These are phyloP conservation scores for Ascoidea rubescens DNA, from an alignment of 805 yeast species.

Conservation along the genomic window DNA sequence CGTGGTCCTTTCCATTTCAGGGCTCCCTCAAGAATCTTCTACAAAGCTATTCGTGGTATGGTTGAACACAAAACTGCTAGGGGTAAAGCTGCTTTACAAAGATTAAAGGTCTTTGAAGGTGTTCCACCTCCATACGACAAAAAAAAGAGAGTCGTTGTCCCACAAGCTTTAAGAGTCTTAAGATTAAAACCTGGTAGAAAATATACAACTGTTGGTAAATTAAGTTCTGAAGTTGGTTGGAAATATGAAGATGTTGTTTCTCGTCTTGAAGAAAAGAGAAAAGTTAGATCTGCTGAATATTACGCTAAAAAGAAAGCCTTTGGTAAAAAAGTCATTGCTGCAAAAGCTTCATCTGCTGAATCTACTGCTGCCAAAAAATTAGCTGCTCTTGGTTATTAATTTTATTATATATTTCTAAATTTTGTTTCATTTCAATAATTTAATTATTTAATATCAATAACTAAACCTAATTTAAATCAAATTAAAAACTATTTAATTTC, in stretches of 20 bases:
- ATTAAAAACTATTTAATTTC: no score
- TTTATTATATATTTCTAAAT: slow-evolving; percentile 1
- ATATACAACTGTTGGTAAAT: slow-evolving; percentile 96
- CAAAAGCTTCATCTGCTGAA: slow-evolving; percentile 76
- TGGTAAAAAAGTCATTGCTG: slow-evolving; percentile 81
- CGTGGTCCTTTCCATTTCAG: slow-evolving; percentile 99
- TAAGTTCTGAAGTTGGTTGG: slow-evolving; percentile 97
- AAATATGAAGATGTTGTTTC: slow-evolving; percentile 97
- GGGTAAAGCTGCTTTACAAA: slow-evolving; percentile 99
- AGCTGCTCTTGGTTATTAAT: slow-evolving; percentile 95
- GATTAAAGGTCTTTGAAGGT: slow-evolving; percentile 99
- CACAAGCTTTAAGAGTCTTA: slow-evolving; percentile 97
- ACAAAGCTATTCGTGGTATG: slow-evolving; percentile 99
- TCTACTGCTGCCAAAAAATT: slow-evolving; percentile 86
- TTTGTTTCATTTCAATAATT: no score
- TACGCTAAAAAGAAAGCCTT: slow-evolving; percentile 97
- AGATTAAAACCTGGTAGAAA: slow-evolving; percentile 99
- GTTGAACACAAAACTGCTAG: slow-evolving; percentile 99
- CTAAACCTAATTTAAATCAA: no score
- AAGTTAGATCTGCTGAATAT: slow-evolving; percentile 97
- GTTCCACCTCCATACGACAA: slow-evolving; percentile 99
- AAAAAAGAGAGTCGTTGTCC: slow-evolving; percentile 99
- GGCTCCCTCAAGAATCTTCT: slow-evolving; percentile 99
- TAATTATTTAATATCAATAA: no score
- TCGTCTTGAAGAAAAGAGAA: slow-evolving; percentile 98